Evolutionary conservation across 176 grass and related monocot genomes (phyloP).

Genomic region (Triticum turgidum): DNA sequence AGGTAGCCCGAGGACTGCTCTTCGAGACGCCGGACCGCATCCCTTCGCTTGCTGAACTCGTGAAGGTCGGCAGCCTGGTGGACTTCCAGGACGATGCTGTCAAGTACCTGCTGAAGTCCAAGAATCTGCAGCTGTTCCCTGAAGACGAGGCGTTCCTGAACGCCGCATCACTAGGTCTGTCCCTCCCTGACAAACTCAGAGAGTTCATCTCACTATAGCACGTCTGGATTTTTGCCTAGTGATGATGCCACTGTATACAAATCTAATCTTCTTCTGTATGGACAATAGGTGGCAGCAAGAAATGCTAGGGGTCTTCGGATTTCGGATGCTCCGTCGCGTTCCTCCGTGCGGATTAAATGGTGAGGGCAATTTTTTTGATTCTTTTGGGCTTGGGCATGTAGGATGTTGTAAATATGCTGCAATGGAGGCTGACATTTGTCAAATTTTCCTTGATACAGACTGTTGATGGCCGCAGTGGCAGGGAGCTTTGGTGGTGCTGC

Average conservation of each 20-base stretch:
- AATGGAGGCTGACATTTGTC: neutral
- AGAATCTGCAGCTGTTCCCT: constrained; percentile 64
- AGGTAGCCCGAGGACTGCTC: constrained; percentile 66
- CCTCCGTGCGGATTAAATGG: neutral
- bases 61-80: constrained; percentile 52
- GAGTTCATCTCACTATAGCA: neutral
- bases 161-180: neutral
- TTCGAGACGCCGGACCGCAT: constrained; percentile 50
- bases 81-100: constrained; percentile 54
- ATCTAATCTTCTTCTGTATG: neutral
- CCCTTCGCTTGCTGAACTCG: constrained; percentile 44
- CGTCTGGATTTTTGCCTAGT: neutral
- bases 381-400: neutral
- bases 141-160: constrained; percentile 62
- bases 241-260: neutral
- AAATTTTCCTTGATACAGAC: neutral
- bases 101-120: constrained; percentile 53
- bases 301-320: neutral
- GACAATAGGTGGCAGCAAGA: neutral
- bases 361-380: neutral
- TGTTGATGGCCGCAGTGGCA: neutral
- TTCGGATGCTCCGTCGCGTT: too few species aligned
- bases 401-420: neutral
- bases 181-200: neutral
- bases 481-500: neutral